These are phyloP conservation scores for Auricularia sp. DNA, from an alignment of 768 basidiomycete species.

Conservation along the genomic window DNA sequence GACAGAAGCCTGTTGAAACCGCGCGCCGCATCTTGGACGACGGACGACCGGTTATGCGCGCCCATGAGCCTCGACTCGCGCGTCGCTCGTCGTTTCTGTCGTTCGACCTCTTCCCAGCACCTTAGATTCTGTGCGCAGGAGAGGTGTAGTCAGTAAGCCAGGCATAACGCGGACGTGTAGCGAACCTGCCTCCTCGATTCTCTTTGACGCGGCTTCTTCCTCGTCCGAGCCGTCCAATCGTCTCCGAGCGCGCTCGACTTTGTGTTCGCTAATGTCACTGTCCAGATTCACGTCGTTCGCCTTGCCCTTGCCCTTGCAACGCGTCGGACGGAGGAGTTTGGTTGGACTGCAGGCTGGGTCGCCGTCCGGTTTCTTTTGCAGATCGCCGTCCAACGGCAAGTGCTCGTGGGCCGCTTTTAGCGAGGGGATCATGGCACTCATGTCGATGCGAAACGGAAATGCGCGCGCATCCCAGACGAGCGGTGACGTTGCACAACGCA, in stretches of 20 bases:
- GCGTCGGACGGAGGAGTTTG: neutral
- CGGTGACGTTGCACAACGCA: conserved; percentile 27
- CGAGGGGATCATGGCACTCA: neutral
- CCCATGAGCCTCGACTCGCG: conserved; percentile 37
- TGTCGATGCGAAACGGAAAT: neutral
- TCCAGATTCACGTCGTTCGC: conserved; percentile 23
- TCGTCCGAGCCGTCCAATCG: conserved; percentile 30
- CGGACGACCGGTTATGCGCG: neutral
- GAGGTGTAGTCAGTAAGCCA: neutral
- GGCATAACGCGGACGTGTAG: neutral
- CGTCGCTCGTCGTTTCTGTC: conserved; percentile 62
- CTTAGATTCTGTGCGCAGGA: conserved; percentile 47
- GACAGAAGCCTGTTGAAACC: neutral
- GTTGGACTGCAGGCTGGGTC: neutral
- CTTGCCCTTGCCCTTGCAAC: conserved; percentile 19
- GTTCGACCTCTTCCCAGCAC: conserved; percentile 70
- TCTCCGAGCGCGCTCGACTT: conserved; percentile 20
- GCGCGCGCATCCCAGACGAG: neutral
- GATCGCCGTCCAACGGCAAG: neutral
- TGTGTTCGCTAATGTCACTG: conserved; percentile 14
- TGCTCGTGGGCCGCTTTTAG: neutral
- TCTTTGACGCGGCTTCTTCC: conserved; percentile 55
- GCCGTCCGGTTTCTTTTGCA: neutral
- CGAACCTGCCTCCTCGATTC: conserved; percentile 57
- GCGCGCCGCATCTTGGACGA: neutral